These are phyloP conservation scores for Hemileccinum impolitum DNA, from an alignment of 768 basidiomycete genomes.

Conservation along the genomic window DNA sequence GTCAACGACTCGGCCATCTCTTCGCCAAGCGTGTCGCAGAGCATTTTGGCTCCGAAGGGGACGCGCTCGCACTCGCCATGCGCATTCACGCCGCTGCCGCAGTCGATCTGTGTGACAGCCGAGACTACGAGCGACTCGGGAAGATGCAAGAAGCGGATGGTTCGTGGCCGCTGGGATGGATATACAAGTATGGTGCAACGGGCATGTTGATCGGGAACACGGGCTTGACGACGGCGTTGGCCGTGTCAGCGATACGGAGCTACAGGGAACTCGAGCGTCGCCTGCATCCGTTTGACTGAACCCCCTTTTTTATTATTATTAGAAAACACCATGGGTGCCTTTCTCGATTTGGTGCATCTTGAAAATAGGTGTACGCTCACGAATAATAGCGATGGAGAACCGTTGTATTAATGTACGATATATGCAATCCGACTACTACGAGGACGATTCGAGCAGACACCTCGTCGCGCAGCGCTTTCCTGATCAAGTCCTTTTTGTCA, in stretches of 20 bases:
- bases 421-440: too few species aligned
- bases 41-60: slow-evolving; percentile 15
- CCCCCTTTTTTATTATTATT: too few species aligned
- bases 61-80: slow-evolving; percentile 20
- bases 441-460: too few species aligned
- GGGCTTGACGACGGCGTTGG: slow-evolving; percentile 22
- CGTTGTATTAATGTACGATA: too few species aligned
- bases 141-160: slow-evolving; percentile 19
- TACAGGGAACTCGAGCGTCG: slow-evolving; percentile 11
- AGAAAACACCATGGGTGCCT: too few species aligned
- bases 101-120: slow-evolving; percentile 10
- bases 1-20: slow-evolving; percentile 8
- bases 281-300: slow-evolving; percentile 14
- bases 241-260: slow-evolving; percentile 14
- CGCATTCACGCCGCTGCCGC: slow-evolving; percentile 11
- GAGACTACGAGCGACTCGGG: slow-evolving; percentile 15
- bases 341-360: too few species aligned
- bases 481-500: too few species aligned
- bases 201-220: slow-evolving; percentile 13
- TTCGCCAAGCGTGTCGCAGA: slow-evolving; percentile 16
- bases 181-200: slow-evolving; percentile 9
- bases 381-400: too few species aligned
- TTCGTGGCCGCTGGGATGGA: slow-evolving; percentile 23
- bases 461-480: too few species aligned
- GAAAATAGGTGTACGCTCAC: too few species aligned